These are phyloP conservation scores for Asterella californica DNA, from an alignment of 225 moss, liverwort and hornwort genomes.

Conservation along the genomic window DNA sequence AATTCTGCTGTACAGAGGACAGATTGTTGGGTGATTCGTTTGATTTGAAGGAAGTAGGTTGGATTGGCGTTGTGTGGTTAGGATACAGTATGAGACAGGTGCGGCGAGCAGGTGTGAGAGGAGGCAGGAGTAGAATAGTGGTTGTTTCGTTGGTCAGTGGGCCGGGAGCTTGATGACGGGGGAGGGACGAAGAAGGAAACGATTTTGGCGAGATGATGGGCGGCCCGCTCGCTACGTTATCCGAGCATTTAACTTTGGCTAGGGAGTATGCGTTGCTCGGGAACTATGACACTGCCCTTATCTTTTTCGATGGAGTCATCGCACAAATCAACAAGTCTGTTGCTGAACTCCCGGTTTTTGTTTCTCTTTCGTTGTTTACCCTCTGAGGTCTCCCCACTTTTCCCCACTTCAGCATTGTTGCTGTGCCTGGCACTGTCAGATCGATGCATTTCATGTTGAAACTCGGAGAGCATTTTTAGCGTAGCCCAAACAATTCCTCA, in stretches of 20 bases:
- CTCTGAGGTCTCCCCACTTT: background rate
- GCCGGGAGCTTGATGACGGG: constrained; percentile 34
- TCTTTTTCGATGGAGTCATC: constrained; percentile 96
- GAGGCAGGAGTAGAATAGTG: background rate
- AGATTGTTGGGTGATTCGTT: constrained; percentile 1
- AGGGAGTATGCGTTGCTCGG: constrained; percentile 98
- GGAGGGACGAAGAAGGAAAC: constrained; percentile 19
- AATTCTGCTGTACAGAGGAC: background rate
- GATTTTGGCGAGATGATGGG: constrained; percentile 61
- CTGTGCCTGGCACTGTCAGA: background rate
- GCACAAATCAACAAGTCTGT: constrained; percentile 91
- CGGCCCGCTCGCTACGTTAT: constrained; percentile 77
- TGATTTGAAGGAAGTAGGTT: background rate
- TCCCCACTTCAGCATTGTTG: background rate
- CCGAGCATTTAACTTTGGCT: constrained; percentile 95
- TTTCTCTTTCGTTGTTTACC: background rate
- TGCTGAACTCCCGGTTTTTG: background rate
- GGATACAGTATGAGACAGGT: constrained; percentile 13
- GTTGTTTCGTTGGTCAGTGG: constrained; percentile 16
- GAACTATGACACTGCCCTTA: constrained; percentile 96
- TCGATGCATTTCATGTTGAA: background rate
- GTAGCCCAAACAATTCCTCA: background rate
- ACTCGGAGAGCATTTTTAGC: background rate
- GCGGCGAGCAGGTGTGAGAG: background rate
- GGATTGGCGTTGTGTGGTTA: background rate